Evolutionary conservation across 2,329 filamentous ascomycete species (phyloP), one percentile per base, ranked within the genome.

Genomic region (Neocucurbitaria cava): DNA sequence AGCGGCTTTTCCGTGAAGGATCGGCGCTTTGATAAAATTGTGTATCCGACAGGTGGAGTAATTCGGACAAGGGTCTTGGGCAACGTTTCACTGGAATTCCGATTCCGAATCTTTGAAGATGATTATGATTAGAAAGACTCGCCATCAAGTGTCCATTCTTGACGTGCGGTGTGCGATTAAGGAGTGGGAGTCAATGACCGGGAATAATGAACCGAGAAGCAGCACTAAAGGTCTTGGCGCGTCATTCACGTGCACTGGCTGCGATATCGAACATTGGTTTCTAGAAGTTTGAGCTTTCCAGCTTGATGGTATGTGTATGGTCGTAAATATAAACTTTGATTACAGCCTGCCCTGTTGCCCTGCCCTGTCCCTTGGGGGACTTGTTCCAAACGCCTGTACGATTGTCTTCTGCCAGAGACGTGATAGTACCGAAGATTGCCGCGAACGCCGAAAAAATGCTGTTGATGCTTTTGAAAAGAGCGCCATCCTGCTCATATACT

Each of bases 401-500:
- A 17, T 26, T 38, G 54, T 54, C 52, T 48, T 50, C 41, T 53
- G 44, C 20, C 42, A 21, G 46, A 56, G 38, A 58, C 51, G 23
- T 51, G 53, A 54, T 44, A 23, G 44, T 52, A 51, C 23, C 46
- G 40, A 56, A 43, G 35, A 54, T 61, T 56, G 55, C 56, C 61
- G 42, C 35, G 50, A 71, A 73, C 66, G 67, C 71, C 70, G n/a
- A n/a, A 41, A 33, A 43, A 21, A 74, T 74, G 72, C 70, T 54
- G 39, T 47, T 39, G n/a, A 52, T 57, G 53, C 36, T 48, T 54
- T 57, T 51, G 11, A 28, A 36, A 30, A 49, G 40, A 46, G 17
- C 38, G 42, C 17, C 18, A 30, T 35, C 21, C 33, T 2, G 15
- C 47, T 86, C 79, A 92, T 77, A 93, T 80, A 69, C 89, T 92